Evolutionary conservation across 129 eudicot genomes (phyloP), one percentile per base, ranked within the genome.

Genomic region (Heracleum sosnowskyi): DNA sequence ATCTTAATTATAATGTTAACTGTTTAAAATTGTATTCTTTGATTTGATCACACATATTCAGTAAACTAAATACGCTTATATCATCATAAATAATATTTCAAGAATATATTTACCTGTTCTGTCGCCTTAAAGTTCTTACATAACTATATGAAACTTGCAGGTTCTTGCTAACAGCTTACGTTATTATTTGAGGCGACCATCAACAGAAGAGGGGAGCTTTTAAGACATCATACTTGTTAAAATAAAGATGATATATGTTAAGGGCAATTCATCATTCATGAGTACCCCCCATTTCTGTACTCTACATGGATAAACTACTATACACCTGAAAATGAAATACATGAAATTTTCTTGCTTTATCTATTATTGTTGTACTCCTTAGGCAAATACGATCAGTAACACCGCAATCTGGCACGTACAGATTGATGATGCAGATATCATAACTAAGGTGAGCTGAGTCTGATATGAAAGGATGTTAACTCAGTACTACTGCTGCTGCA

Each of bases 111-210:
- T 20, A 22, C 28, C 10, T 53, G 57, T 22, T 53, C 11, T 2
- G 62, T 53, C 28, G 62, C 26, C 64, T 78, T 70, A 31, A 71
- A 36, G 76, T 40, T 49, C 55, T 26, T 7, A 39, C 62, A 13
- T 69, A 69, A 70, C 17, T 10, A 55, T 69, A 20, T 36, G 29
- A 64, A 29, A 31, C 69, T 74, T 68, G 79, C 89, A 94, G 97
- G 97, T 73, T 73, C 36, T 73, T 73, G 76, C 76, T 11, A 73
- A 73, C 42, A 73, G 76, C 46, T 73, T 73, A 26, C 76, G 76
- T 39, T 73, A 73, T 73, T 73, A 40, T 73, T 42, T 73, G 36
- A 73, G 76, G 76, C 53, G 76, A 26, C 76, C 76, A 73, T 2
- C 76, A n/a, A 73, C 76, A 26, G 76, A 73, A 42, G 76, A 73